phyloP scores from a whole-genome alignment of 495 filamentous ascomycete species.

The Xylaria palmicola region DNA sequence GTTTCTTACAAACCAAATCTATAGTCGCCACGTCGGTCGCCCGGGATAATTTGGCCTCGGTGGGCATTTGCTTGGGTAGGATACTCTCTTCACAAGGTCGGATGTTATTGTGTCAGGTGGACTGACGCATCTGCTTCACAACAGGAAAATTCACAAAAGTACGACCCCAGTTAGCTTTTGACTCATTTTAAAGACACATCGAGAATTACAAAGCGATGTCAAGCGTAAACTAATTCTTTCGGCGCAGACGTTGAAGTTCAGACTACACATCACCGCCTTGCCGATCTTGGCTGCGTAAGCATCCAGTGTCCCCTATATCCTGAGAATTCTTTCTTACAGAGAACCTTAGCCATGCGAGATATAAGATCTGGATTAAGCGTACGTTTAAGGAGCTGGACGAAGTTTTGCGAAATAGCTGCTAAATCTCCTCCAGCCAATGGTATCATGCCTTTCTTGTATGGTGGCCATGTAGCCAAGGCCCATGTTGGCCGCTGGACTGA shows the following conservation, averaged over 20 bases:
- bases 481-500: constrained; percentile 87
- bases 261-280: constrained; percentile 79
- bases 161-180: not conserved
- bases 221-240: not conserved
- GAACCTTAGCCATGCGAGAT: constrained; percentile 62
- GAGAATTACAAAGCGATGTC: not conserved
- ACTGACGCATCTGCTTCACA: not conserved
- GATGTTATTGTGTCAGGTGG: not conserved
- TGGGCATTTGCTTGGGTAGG: constrained; percentile 78
- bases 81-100: not conserved
- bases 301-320: not conserved
- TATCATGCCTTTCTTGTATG: constrained; percentile 93
- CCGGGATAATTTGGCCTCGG: constrained; percentile 71
- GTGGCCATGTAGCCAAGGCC: constrained; percentile 84
- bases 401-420: constrained; percentile 12
- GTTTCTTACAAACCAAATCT: not conserved
- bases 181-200: too few species aligned
- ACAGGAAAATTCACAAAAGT: constrained; percentile 85
- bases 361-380: constrained; percentile 90
- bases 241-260: constrained; percentile 65
- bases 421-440: constrained; percentile 60
- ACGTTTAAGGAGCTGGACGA: not conserved
- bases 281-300: constrained; percentile 70
- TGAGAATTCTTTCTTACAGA: not conserved
- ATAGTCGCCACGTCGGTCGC: constrained; percentile 74